Base-by-base conservation (phyloP, 2,329 filamentous ascomycete species). In the Immersiporthe knoxdaviesiana region DNA sequence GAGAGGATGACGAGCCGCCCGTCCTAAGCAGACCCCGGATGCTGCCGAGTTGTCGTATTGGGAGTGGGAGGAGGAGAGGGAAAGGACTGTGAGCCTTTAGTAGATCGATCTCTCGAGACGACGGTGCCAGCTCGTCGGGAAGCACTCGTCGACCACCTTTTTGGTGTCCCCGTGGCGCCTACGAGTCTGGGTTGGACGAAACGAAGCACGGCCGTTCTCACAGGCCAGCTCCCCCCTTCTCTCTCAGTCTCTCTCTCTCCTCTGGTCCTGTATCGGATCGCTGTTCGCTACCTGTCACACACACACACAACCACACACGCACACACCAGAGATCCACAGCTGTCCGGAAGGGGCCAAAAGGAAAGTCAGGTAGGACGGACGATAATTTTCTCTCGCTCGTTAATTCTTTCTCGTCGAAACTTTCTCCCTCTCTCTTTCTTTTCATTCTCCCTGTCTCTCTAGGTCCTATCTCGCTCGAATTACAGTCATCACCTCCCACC, bases 341-440 rank as follows among this genome's bases (percentile, higher is more conserved):
- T 54, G 56, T 39, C 39, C 58, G 63, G 50, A 41, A 65, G 61
- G 62, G 59, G 54, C 21, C 44, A 24, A 64, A 60, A 63, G 52
- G 30, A 47, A 66, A 69, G 30, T 56, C 24, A 69, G 63, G 69
- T 71, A 54, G 67, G 64, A 69, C 67, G 63, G 60, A 39, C 59
- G 54, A 59, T 27, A n/a, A 54, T 54, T 39, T 35, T 35, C 35
- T 30, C 32, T 61, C 54, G 54, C 27, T 50, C 67, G 21, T n/a
- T 27, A 3, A 3, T 10, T 18, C 16, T n/a, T 41, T 61, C 12
- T 61, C 37, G 59, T 61, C 35, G 24, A 56, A 35, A 35, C 50
- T 39, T 35, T 62, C 37, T n/a, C 65, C 58, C 39, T 39, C 56
- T 62, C 63, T 58, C 35, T 69, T 37, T 44, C 41, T 54, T 16